phyloP scores from a whole-genome alignment of 1,284 basidiomycete genomes.

The Schizophyllum commune region DNA sequence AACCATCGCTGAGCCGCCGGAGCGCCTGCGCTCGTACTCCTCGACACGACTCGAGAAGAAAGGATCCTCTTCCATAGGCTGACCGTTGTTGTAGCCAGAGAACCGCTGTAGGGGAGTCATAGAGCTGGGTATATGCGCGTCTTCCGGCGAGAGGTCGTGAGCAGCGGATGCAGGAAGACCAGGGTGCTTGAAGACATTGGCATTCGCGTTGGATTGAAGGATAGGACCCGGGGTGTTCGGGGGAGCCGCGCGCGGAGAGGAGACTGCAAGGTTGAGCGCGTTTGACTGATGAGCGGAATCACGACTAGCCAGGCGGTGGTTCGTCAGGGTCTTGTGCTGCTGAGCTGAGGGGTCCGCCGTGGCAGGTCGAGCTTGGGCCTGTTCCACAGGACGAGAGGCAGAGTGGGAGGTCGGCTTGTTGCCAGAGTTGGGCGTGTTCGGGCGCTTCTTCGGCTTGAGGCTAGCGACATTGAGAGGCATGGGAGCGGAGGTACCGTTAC shows the following conservation, averaged over 20 bases:
- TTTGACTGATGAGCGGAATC: neutral
- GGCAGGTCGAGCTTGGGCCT: neutral
- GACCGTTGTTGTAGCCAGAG: neutral
- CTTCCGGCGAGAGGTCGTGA: neutral
- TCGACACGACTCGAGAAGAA: neutral
- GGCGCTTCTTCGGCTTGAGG: neutral
- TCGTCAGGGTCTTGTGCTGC: neutral
- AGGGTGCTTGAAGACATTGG: neutral
- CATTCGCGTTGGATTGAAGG: neutral
- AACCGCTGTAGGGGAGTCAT: neutral
- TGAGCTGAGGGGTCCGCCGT: neutral
- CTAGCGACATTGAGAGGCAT: neutral
- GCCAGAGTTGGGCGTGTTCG: neutral
- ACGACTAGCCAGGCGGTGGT: neutral
- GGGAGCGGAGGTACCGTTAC: neutral
- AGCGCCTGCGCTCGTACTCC: neutral
- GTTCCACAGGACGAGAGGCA: neutral
- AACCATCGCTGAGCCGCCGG: neutral
- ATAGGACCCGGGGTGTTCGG: neutral
- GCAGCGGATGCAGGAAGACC: neutral
- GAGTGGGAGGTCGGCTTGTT: neutral
- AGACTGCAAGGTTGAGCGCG: neutral
- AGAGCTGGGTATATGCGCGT: neutral
- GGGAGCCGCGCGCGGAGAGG: neutral
- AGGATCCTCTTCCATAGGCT: neutral